Percentiles rank a stretch among this genome's conserved stretches.
Evolutionary conservation across 1,139 yeast genomes (phyloP).

Genomic region (Hansenula sp.): DNA sequence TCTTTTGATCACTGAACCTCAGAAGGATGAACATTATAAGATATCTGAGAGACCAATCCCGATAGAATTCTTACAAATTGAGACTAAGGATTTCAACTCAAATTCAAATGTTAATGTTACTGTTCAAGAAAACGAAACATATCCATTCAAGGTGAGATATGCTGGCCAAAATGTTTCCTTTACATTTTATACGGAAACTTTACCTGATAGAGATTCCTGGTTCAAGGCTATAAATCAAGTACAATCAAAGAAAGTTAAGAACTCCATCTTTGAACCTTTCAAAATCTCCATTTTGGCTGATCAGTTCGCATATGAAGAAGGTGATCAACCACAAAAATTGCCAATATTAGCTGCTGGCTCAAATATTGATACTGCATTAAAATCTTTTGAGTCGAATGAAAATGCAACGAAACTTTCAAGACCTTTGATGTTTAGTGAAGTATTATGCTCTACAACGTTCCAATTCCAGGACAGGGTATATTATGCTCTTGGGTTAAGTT

Average conservation of each 20-base stretch:
- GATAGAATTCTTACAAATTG: constrained; percentile 53
- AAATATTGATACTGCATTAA: constrained; percentile 51
- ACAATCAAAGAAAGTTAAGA: constrained; percentile 46
- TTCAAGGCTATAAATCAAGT: constrained; percentile 49
- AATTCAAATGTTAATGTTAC: constrained; percentile 11
- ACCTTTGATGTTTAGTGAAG: constrained; percentile 40
- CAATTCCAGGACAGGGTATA: constrained; percentile 34
- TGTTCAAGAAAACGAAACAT: constrained; percentile 21
- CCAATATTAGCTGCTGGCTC: constrained; percentile 64
- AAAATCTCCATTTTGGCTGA: constrained; percentile 50
- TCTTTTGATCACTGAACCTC: constrained; percentile 58
- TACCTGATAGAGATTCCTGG: constrained; percentile 61
- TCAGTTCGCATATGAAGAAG: constrained; percentile 61
- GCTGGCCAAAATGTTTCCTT: constrained; percentile 48
- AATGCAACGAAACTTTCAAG: constrained; percentile 38
- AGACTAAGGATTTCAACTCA: constrained; percentile 28
- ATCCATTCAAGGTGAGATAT: constrained; percentile 45
- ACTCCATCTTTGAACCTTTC: constrained; percentile 51
- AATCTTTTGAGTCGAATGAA: constrained; percentile 21
- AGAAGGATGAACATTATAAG: constrained; percentile 30
- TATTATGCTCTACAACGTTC: constrained; percentile 27
- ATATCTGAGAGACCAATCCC: constrained; percentile 60
- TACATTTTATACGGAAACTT: constrained; percentile 53
- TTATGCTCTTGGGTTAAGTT: constrained; percentile 39
- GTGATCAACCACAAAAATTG: constrained; percentile 48